Evolutionary conservation across 306 rosid genomes (phyloP).

Genomic region (Herpetospermum pedunculosum): DNA sequence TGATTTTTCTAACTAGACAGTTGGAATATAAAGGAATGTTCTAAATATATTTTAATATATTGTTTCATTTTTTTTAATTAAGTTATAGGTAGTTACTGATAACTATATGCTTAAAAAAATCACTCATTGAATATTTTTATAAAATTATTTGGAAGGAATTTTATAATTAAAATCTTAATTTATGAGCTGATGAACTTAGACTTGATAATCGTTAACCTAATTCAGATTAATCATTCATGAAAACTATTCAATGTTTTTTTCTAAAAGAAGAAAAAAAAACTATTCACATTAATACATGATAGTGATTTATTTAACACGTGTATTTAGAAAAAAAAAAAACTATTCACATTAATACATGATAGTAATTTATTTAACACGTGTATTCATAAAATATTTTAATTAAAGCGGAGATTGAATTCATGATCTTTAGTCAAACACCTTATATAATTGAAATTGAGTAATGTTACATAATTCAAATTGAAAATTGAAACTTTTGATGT

Average conservation of each 20-base stretch:
- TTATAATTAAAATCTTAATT: neutral
- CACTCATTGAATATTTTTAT: neutral
- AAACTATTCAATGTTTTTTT: neutral
- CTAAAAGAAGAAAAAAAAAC: neutral
- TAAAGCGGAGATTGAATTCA: no score
- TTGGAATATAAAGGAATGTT: neutral
- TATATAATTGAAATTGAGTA: no score
- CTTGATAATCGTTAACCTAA: neutral
- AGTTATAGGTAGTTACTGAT: neutral
- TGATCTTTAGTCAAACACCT: no score
- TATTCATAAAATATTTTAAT: no score
- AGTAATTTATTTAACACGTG: neutral
- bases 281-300: neutral
- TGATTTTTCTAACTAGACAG: neutral
- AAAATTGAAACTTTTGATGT: neutral
- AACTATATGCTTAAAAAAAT: neutral
- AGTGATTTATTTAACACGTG: neutral
- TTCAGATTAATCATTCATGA: neutral
- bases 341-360: neutral
- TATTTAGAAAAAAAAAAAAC: neutral
- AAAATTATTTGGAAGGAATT: neutral
- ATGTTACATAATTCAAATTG: no score
- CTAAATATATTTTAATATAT: neutral
- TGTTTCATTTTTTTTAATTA: neutral
- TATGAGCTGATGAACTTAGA: neutral